A percentile compares a stretch with the other conserved stretches of the same genome.
Conservation (phyloP, 352 stramenopile genomes). For the Phytophthora litchii region DNA sequence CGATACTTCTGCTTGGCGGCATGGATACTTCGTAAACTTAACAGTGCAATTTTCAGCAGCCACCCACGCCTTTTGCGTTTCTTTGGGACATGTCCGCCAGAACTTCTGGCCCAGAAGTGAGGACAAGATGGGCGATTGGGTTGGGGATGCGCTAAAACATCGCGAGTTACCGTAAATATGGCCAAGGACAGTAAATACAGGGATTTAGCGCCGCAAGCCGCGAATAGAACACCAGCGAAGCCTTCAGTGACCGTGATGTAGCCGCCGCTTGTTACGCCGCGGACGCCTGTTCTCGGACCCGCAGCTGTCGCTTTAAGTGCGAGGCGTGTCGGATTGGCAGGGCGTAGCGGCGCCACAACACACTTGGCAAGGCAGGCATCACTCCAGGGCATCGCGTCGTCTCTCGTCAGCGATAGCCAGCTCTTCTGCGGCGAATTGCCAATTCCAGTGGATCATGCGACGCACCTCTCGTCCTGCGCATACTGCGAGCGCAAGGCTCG, state of each 20-base stretch:
- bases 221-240: slow-evolving; percentile 25
- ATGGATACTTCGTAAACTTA: slow-evolving; percentile 30
- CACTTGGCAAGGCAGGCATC: no score
- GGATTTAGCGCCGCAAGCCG: slow-evolving; percentile 2
- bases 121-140: slow-evolving; percentile 13
- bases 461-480: no score
- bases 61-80: slow-evolving; percentile 13
- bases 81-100: slow-evolving; percentile 21
- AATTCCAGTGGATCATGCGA: background rate
- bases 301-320: slow-evolving; percentile 4
- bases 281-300: slow-evolving; percentile 23
- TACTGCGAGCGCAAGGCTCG: no score
- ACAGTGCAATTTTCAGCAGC: slow-evolving; percentile 7
- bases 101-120: background rate
- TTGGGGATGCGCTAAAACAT: slow-evolving; percentile 20
- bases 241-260: background rate
- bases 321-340: no score
- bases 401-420: background rate
- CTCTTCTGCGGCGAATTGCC: background rate
- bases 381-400: no score
- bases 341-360: no score
- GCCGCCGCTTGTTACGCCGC: slow-evolving; percentile 27
- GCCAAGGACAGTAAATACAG: background rate
- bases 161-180: background rate
- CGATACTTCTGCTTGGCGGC: no score